phyloP scores from a whole-genome alignment of 768 basidiomycete genomes.

The Pulveroboletus sp. region DNA sequence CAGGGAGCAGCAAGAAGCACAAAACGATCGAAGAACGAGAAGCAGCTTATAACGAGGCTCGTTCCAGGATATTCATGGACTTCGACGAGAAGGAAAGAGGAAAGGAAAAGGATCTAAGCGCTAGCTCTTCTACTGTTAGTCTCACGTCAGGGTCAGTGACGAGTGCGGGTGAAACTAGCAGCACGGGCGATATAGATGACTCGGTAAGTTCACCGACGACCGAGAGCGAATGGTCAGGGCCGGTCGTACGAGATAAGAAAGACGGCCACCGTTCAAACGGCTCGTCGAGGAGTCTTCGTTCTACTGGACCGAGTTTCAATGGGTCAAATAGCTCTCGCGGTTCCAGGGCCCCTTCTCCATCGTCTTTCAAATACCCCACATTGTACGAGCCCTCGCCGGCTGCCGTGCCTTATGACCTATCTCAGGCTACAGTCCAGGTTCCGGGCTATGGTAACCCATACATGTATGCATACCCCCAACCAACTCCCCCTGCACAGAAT shows the following conservation, averaged over 20 bases:
- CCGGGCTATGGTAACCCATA: conserved; percentile 32
- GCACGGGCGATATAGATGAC: conserved; percentile 64
- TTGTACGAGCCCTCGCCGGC: conserved; percentile 58
- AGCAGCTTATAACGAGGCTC: conserved; percentile 85
- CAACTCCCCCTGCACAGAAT: conserved; percentile 32
- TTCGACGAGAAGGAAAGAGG: conserved; percentile 69
- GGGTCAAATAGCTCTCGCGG: conserved; percentile 62
- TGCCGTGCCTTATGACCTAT: conserved; percentile 27
- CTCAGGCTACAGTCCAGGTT: conserved; percentile 30
- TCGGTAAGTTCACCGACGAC: conserved; percentile 67
- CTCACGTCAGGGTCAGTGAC: conserved; percentile 65
- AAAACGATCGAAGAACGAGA: conserved; percentile 83
- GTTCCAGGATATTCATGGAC: conserved; percentile 81
- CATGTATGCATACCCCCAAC: conserved; percentile 42
- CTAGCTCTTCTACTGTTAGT: conserved; percentile 72
- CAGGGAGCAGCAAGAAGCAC: conserved; percentile 60
- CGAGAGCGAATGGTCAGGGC: conserved; percentile 78
- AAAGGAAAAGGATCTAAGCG: conserved; percentile 68
- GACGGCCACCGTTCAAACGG: conserved; percentile 50
- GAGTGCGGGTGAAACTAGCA: conserved; percentile 53
- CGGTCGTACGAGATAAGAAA: conserved; percentile 52
- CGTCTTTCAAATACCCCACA: conserved; percentile 66
- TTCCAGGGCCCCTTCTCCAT: conserved; percentile 70
- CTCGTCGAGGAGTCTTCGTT: conserved; percentile 58
- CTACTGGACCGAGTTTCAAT: conserved; percentile 46